Evolutionary conservation across 2,329 filamentous ascomycete genomes (phyloP).

Genomic region (Alternaria novae-zelandiae): DNA sequence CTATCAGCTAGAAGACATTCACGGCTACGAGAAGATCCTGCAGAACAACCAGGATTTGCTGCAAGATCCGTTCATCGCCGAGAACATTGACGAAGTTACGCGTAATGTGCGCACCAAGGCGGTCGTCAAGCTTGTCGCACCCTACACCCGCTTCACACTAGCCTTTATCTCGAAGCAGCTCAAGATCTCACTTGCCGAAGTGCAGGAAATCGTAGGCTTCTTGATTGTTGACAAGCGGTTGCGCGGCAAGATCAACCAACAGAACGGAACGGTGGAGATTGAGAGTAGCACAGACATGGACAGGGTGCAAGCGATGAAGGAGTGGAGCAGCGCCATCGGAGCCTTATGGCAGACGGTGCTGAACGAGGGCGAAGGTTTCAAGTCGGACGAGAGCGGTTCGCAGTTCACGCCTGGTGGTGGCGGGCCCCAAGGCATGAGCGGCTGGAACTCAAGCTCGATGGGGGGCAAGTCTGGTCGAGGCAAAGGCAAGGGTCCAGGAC

Average conservation of each 20-base stretch:
- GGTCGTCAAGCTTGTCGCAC: conserved; percentile 88
- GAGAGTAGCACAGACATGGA: conserved; percentile 75
- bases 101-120: conserved; percentile 98
- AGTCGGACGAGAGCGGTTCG: conserved; percentile 53
- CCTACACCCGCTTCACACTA: conserved; percentile 91
- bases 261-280: conserved; percentile 82
- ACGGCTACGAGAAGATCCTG: conserved; percentile 86
- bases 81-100: conserved; percentile 99
- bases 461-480: conserved; percentile 38
- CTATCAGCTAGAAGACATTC: conserved; percentile 94
- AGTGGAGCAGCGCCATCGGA: conserved; percentile 74
- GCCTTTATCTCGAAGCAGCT: conserved; percentile 87
- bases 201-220: conserved; percentile 94
- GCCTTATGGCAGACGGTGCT: conserved; percentile 75
- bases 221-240: conserved; percentile 91
- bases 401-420: conserved; percentile 42
- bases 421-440: conserved; percentile 30
- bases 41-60: conserved; percentile 88
- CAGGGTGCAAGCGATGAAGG: conserved; percentile 73
- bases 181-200: conserved; percentile 82
- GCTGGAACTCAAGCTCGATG: conserved; percentile 37
- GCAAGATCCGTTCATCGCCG: conserved; percentile 92
- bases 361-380: conserved; percentile 77
- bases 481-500: conserved; percentile 50
- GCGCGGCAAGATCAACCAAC: conserved; percentile 86